Conservation (phyloP, 306 rosid species). For the Lagenaria siceraria region DNA sequence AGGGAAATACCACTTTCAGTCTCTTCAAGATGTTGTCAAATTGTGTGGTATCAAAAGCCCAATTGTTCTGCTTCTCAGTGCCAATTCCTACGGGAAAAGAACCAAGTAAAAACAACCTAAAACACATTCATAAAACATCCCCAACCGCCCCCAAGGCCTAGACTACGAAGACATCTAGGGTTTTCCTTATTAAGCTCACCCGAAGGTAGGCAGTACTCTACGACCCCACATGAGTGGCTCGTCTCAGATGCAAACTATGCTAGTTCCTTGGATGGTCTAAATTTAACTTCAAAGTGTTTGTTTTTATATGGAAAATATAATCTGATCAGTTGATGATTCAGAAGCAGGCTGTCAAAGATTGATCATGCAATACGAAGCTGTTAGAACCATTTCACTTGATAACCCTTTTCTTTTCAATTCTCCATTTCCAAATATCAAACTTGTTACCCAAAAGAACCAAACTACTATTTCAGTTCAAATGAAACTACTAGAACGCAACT, state of each 20-base stretch:
- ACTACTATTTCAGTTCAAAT: not conserved
- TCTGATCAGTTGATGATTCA: not conserved
- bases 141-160: not conserved
- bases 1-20: conserved; percentile 66
- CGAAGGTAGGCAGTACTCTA: not conserved
- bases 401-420: not conserved
- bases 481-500: too few species aligned
- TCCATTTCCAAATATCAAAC: not conserved
- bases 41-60: conserved; percentile 92
- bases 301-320: not conserved
- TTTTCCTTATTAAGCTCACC: not conserved
- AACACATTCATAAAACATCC: not conserved
- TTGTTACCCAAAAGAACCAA: not conserved
- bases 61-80: conserved; percentile 69
- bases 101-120: not conserved
- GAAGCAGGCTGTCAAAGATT: not conserved
- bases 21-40: conserved; percentile 84
- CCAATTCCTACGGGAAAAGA: conserved; percentile 46
- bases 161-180: not conserved
- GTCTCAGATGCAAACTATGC: not conserved
- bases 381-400: not conserved
- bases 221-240: not conserved
- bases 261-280: not conserved
- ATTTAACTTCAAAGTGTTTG: not conserved
- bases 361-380: not conserved